Conservation (phyloP, 2,329 filamentous ascomycete genomes). For the Alternaria sp. region DNA sequence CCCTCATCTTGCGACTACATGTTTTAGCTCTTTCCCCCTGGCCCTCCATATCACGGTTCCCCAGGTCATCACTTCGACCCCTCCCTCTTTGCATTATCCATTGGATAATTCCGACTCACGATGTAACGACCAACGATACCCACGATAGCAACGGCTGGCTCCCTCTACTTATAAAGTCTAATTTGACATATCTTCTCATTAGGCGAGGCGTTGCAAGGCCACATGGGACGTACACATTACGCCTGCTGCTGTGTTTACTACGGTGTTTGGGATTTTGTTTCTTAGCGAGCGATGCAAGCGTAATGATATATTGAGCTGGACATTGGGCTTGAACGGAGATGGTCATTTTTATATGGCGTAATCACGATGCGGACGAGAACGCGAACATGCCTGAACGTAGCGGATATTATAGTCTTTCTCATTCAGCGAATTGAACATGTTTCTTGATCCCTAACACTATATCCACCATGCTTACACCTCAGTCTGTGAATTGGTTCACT, state of each 20-base stretch:
- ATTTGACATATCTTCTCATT: slow-evolving; percentile 31
- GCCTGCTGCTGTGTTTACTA: slow-evolving; percentile 20
- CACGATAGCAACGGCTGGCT: slow-evolving; percentile 43
- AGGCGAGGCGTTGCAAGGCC: slow-evolving; percentile 28
- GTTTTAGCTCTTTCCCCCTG: slow-evolving; percentile 21
- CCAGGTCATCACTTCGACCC: slow-evolving; percentile 20
- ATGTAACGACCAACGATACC: slow-evolving; percentile 52
- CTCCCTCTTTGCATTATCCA: slow-evolving; percentile 26
- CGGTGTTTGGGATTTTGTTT: slow-evolving; percentile 24
- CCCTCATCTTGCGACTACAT: slow-evolving; percentile 22
- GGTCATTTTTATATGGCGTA: slow-evolving; percentile 22
- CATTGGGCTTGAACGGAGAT: not conserved
- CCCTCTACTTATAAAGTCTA: slow-evolving; percentile 35
- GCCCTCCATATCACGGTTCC: slow-evolving; percentile 17
- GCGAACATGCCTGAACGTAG: slow-evolving; percentile 21
- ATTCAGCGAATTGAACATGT: slow-evolving; percentile 13
- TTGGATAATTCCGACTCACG: slow-evolving; percentile 37
- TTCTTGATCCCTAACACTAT: not conserved
- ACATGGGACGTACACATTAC: slow-evolving; percentile 24
- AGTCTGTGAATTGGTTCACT: not conserved
- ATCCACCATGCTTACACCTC: not conserved
- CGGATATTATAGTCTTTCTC: slow-evolving; percentile 14
- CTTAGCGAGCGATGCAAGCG: slow-evolving; percentile 18
- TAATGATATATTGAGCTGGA: slow-evolving; percentile 23
- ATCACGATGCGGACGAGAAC: slow-evolving; percentile 20